A percentile compares a stretch with the other conserved stretches of the same genome.
These are phyloP conservation scores for Mycena floridula DNA, from an alignment of 768 basidiomycete species.

Conservation along the genomic window DNA sequence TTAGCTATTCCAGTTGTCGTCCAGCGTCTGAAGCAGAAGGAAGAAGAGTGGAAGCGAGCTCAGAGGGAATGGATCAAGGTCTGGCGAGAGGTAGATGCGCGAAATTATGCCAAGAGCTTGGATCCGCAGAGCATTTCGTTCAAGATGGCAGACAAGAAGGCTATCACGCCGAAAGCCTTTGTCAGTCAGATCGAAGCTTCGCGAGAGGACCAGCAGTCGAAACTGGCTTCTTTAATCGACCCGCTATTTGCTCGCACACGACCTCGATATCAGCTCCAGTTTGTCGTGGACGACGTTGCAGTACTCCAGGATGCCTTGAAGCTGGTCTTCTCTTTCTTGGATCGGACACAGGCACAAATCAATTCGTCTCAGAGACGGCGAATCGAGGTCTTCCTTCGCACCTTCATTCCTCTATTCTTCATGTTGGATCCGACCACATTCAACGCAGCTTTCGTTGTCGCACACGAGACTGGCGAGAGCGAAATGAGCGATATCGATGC, in stretches of 20 bases:
- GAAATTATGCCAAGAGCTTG: conserved; percentile 89
- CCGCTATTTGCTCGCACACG: conserved; percentile 55
- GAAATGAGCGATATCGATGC: conserved; percentile 49
- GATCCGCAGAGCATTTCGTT: conserved; percentile 92
- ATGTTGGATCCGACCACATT: conserved; percentile 67
- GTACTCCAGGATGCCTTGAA: conserved; percentile 86
- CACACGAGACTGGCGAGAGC: conserved; percentile 47
- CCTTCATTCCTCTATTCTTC: conserved; percentile 72
- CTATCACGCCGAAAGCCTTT: conserved; percentile 67
- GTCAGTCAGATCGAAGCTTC: conserved; percentile 82
- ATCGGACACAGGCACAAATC: conserved; percentile 78
- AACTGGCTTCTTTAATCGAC: conserved; percentile 57
- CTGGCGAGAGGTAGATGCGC: conserved; percentile 93
- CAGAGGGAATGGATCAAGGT: conserved; percentile 99
- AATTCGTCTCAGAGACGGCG: conserved; percentile 65
- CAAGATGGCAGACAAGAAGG: conserved; percentile 87
- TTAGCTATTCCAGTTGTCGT: conserved; percentile 89
- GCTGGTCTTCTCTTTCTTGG: conserved; percentile 85
- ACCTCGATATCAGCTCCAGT: conserved; percentile 76
- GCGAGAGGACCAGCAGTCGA: conserved; percentile 75
- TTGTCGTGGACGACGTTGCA: conserved; percentile 61
- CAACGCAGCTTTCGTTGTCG: conserved; percentile 61
- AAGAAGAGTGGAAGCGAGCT: conserved; percentile 97
- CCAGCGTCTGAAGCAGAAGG: conserved; percentile 86
- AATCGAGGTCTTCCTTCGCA: conserved; percentile 78